Conservation (phyloP, 129 eudicot genomes). For the Apium graveolens region DNA sequence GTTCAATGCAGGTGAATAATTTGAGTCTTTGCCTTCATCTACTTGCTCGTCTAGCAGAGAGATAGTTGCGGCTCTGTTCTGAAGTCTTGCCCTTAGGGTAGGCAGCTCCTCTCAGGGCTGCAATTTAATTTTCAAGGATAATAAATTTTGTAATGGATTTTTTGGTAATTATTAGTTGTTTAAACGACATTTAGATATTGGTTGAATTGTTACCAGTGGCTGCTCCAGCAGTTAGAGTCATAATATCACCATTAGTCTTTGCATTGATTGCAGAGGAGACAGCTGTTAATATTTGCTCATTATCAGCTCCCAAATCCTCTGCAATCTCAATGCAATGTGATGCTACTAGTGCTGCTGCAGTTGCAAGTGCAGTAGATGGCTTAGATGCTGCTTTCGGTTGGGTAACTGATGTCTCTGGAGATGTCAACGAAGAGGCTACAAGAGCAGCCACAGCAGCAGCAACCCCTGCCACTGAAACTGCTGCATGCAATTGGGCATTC, state of each 20-base stretch:
- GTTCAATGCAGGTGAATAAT: slow-evolving; percentile 37
- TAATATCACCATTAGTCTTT: slow-evolving; percentile 81
- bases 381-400: slow-evolving; percentile 32
- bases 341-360: slow-evolving; percentile 93
- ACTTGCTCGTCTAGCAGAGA: slow-evolving; percentile 35
- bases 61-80: slow-evolving; percentile 46
- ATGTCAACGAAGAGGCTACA: slow-evolving; percentile 44
- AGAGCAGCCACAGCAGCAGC: slow-evolving; percentile 93
- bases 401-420: slow-evolving; percentile 21
- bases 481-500: slow-evolving; percentile 85
- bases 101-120: slow-evolving; percentile 95
- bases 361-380: slow-evolving; percentile 58
- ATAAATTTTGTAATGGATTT: neutral
- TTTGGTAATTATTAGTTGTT: neutral
- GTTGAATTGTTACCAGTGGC: slow-evolving; percentile 56
- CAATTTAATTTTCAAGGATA: slow-evolving; percentile 13
- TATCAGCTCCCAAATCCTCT: slow-evolving; percentile 86
- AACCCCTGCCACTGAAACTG: slow-evolving; percentile 83
- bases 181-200: too few relatives aligned
- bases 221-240: slow-evolving; percentile 94
- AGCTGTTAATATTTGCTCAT: slow-evolving; percentile 58
- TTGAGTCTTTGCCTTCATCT: slow-evolving; percentile 51
- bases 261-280: slow-evolving; percentile 72
- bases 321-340: slow-evolving; percentile 94
- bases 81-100: slow-evolving; percentile 65